A percentile compares a stretch with the other conserved stretches of the same genome.
phyloP scores from a whole-genome alignment of 768 basidiomycete genomes.

The Psilocybe cyanescens region DNA sequence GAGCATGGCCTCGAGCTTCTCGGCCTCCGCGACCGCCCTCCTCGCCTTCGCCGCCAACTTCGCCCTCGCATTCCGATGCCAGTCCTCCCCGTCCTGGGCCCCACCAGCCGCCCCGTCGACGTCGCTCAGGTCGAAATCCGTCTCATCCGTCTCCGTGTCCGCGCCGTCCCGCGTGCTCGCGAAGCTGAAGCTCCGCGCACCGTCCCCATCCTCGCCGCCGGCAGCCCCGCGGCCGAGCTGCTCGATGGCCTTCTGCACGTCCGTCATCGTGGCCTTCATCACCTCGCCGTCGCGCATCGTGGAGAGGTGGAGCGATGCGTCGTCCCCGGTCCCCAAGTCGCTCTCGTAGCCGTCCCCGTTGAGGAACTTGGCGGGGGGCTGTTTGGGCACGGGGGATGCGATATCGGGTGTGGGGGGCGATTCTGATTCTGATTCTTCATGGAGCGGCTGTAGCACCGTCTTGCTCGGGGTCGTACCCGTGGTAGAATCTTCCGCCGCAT shows the following conservation, averaged over 20 bases:
- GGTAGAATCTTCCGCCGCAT: conserved; percentile 9
- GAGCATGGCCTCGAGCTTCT: conserved; percentile 32
- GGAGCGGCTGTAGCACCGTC: conserved; percentile 37
- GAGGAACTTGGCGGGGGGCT: conserved; percentile 32
- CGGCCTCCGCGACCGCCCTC: conserved; percentile 57
- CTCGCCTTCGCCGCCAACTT: conserved; percentile 75
- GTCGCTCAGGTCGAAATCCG: conserved; percentile 52
- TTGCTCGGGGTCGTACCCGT: conserved; percentile 1
- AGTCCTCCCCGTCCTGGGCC: conserved; percentile 40
- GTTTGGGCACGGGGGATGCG: conserved; percentile 39
- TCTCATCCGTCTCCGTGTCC: conserved; percentile 61
- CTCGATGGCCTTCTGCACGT: conserved; percentile 90
- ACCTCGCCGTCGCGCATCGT: conserved; percentile 51
- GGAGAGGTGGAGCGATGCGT: conserved; percentile 20
- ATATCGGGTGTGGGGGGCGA: conserved; percentile 31
- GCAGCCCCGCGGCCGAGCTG: conserved; percentile 64
- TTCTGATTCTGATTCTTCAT: conserved; percentile 50
- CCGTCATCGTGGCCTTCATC: conserved; percentile 89
- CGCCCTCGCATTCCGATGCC: conserved; percentile 67
- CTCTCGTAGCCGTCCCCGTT: conserved; percentile 29
- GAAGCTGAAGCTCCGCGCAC: conserved; percentile 76
- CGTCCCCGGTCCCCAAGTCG: conserved; percentile 16
- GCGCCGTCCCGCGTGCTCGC: conserved; percentile 64
- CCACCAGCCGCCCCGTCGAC: conserved; percentile 41
- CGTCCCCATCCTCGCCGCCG: conserved; percentile 60